Evolutionary conservation across 75 land plant genomes (phyloP).

Genomic region (Picea glauca): DNA sequence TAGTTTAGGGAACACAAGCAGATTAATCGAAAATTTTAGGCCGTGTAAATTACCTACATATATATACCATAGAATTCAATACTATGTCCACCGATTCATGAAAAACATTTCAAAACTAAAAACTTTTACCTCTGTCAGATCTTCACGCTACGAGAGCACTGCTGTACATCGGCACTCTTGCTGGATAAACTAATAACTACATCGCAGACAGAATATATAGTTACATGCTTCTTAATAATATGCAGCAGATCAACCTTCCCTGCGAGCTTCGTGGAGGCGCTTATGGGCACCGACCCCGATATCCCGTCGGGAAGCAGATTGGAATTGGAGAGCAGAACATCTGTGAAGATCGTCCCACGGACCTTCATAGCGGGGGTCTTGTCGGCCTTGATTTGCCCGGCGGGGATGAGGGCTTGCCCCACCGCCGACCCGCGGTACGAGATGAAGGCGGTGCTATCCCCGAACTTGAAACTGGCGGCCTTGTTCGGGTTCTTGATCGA

Average conservation of each 20-base stretch:
- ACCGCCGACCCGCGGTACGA: conserved; percentile 20
- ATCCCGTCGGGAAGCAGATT: conserved; percentile 16
- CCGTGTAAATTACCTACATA: no score
- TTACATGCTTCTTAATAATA: conserved; percentile 35
- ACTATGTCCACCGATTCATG: no score
- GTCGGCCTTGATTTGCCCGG: conserved; percentile 25
- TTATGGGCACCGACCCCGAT: conserved; percentile 15
- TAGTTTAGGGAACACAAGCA: no score
- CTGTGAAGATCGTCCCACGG: conserved; percentile 23
- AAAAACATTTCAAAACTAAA: no score
- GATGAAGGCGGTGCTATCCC: conserved; percentile 19
- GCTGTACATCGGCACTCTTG: not conserved
- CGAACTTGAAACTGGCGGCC: conserved; percentile 29
- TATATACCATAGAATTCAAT: no score
- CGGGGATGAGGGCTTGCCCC: conserved; percentile 20
- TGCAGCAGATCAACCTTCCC: conserved; percentile 40
- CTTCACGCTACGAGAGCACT: conserved; percentile 8
- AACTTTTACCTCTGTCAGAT: not conserved
- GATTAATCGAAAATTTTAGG: no score
- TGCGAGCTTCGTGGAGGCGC: conserved; percentile 11
- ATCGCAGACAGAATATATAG: conserved; percentile 24
- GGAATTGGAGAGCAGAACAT: conserved; percentile 4
- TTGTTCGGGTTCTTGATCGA: conserved; percentile 44
- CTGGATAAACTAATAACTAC: conserved; percentile 13
- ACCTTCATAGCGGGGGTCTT: conserved; percentile 22